Evolutionary conservation across 345 rosid genomes (phyloP).

Genomic region (Hypericum perforatum): DNA sequence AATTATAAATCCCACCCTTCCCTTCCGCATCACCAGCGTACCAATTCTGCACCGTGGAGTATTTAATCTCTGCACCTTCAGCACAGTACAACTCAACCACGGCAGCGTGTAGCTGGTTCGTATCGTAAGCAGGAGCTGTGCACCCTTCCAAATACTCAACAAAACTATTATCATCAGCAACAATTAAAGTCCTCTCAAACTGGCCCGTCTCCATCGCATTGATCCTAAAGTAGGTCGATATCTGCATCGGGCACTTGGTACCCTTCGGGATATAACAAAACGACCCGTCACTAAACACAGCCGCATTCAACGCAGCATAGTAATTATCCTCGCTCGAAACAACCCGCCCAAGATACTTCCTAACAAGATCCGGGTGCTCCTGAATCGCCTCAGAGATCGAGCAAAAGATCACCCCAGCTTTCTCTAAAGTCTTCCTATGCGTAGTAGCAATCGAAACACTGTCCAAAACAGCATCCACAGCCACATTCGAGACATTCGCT

Average conservation of each 20-base stretch:
- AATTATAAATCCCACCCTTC: slow-evolving; percentile 82
- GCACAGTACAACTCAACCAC: slow-evolving; percentile 87
- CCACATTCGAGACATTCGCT: slow-evolving; percentile 84
- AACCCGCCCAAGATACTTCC: slow-evolving; percentile 76
- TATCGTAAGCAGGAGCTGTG: slow-evolving; percentile 85
- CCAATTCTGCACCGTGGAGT: slow-evolving; percentile 95
- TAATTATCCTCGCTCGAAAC: slow-evolving; percentile 87
- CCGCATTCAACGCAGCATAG: slow-evolving; percentile 72
- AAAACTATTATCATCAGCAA: slow-evolving; percentile 80
- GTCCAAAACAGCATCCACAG: slow-evolving; percentile 88
- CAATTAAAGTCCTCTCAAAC: slow-evolving; percentile 94
- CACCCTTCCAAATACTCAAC: slow-evolving; percentile 97
- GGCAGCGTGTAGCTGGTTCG: slow-evolving; percentile 91
- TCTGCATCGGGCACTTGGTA: slow-evolving; percentile 81
- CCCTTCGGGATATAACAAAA: slow-evolving; percentile 76
- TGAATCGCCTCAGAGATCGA: slow-evolving; percentile 79
- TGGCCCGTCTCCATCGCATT: slow-evolving; percentile 90
- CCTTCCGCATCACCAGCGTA: slow-evolving; percentile 89
- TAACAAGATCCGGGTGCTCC: slow-evolving; percentile 67
- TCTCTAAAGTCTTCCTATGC: slow-evolving; percentile 58
- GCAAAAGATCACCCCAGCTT: slow-evolving; percentile 83
- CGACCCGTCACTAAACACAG: slow-evolving; percentile 91
- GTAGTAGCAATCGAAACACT: slow-evolving; percentile 89
- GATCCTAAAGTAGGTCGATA: slow-evolving; percentile 83
- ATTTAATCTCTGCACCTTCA: slow-evolving; percentile 72